phyloP scores from a whole-genome alignment of 2,329 filamentous ascomycete species.

The Domatiomyces catenatus region DNA sequence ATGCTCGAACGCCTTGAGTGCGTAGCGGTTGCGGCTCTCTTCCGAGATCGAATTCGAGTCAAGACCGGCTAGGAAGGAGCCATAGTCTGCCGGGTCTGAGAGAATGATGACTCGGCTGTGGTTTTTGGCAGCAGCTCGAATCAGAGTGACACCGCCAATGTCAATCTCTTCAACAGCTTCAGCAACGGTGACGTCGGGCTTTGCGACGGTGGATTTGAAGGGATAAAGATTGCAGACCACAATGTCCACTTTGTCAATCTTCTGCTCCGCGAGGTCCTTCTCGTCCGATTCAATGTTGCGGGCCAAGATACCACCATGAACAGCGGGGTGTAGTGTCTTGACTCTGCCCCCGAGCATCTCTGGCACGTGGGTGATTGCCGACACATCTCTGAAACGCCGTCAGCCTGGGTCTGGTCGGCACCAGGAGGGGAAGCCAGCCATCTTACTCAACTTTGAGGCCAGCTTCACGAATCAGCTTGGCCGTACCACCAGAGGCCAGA shows the following conservation, averaged over 20 bases:
- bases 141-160: slow-evolving; percentile 91
- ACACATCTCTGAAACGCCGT: slow-evolving; percentile 59
- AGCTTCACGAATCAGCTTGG: slow-evolving; percentile 91
- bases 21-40: slow-evolving; percentile 71
- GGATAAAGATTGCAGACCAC: slow-evolving; percentile 98
- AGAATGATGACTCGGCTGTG: slow-evolving; percentile 90
- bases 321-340: slow-evolving; percentile 93
- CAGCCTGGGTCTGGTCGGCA: slow-evolving; percentile 2
- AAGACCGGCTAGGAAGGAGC: slow-evolving; percentile 82
- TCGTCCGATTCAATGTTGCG: slow-evolving; percentile 89
- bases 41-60: slow-evolving; percentile 75
- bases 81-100: slow-evolving; percentile 84
- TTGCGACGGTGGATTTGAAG: slow-evolving; percentile 95
- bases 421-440: neutral
- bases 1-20: slow-evolving; percentile 95
- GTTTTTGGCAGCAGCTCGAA: slow-evolving; percentile 95
- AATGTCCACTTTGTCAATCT: slow-evolving; percentile 87
- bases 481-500: slow-evolving; percentile 85
- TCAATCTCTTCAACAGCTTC: slow-evolving; percentile 98
- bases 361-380: slow-evolving; percentile 87
- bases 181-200: slow-evolving; percentile 89
- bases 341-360: slow-evolving; percentile 88
- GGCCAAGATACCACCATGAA: slow-evolving; percentile 72
- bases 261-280: slow-evolving; percentile 88
- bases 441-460: slow-evolving; percentile 86